Base-by-base conservation (phyloP, 805 yeast species). In the Nakazawaea populi region DNA sequence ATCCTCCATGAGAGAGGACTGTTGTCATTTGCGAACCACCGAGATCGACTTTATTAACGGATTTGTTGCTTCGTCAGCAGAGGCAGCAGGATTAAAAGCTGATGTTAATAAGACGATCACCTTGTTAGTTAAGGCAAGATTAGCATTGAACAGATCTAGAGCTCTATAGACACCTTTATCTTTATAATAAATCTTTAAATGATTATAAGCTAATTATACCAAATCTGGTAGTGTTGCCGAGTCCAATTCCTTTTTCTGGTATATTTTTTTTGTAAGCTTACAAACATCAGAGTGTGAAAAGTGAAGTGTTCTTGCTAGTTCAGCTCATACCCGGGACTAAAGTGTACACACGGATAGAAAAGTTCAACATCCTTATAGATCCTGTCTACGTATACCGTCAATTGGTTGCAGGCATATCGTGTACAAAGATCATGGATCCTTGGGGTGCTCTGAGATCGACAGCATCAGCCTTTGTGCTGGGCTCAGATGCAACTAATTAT, bases 31-130 rank as follows among this genome's bases (percentile, higher is more conserved):
- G 52, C 75, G 79, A 56, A 75, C 72, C 12, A 87, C 94, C 0
- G 99, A 92, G 62, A 79, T 92, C 24, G 87, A 84, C 54, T 86
- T 78, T 62, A 83, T 92, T 53, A 94, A 91, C 62, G 97, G 97
- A 1, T 89, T 82, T 60, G 73, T 91, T 10, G 83, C 77, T 1
- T 62, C 60, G 6, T 66, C 82, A 48, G 96, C 88, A 1, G 57
- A 65, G 32, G 67, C 70, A 52, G 66, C 74, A 44, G 70, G 73
- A 1, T 44, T 72, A 1, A 58, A 68, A 1, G 76, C 84, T 1
- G 74, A 74, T 1, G 67, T 74, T 44, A 85, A 85, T 61, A 60
- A 60, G 32, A 67, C 77, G 53, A 58, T 85, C 41, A 59, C 67
- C 28, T 58, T 65, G 6, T 64, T 85, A 63, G 76, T 83, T 3